Conservation (phyloP, 164 flowering plant genomes). For the Vitis cinerea region DNA sequence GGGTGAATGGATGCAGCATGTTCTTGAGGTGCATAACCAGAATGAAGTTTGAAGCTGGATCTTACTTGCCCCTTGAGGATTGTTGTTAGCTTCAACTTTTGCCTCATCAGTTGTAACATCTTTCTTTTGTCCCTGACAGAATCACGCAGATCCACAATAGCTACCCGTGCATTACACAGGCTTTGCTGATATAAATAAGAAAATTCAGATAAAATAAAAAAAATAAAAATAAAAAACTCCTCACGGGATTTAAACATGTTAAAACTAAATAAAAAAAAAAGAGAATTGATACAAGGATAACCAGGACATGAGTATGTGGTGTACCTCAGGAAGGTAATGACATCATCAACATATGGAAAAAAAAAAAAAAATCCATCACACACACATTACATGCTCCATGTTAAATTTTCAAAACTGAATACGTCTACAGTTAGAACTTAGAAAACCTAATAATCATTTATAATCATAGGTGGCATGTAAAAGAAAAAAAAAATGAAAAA, state of each 20-base stretch:
- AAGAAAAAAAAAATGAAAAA: no score
- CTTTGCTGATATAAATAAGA: conserved; percentile 40
- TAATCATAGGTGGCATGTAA: no score
- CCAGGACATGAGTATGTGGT: no score
- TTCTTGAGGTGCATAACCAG: not conserved
- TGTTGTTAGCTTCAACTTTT: conserved; percentile 40
- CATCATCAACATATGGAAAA: no score
- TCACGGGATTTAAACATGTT: no score
- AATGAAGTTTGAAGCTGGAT: not conserved
- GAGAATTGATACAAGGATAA: not conserved
- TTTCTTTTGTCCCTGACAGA: conserved; percentile 50
- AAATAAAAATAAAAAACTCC: not conserved
- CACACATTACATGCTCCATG: no score
- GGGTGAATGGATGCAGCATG: no score
- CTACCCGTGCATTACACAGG: conserved; percentile 44
- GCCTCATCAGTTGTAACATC: conserved; percentile 41
- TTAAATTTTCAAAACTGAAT: no score
- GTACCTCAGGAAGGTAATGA: no score
- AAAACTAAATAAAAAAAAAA: not conserved
- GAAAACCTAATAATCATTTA: no score
- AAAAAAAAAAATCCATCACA: no score
- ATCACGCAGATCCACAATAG: conserved; percentile 40
- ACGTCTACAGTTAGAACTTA: no score
- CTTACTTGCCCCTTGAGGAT: conserved; percentile 63
- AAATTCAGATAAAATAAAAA: conserved; percentile 5